Conservation (phyloP, 2,329 filamentous ascomycete genomes). For the Fonsecaea pedrosoi region DNA sequence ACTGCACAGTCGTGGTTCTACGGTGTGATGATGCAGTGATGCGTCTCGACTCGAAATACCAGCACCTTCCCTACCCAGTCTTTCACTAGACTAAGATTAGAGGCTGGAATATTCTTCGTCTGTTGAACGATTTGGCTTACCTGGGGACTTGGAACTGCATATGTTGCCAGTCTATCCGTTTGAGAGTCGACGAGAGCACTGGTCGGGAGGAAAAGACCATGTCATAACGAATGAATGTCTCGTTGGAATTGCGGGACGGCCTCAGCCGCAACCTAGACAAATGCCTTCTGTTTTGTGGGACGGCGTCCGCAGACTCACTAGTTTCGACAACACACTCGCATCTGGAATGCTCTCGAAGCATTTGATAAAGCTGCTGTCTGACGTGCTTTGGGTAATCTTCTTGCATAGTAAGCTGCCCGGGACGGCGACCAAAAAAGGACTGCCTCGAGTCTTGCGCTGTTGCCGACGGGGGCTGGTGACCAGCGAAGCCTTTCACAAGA, state of each 20-base stretch:
- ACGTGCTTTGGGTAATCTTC: not conserved
- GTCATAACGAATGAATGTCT: constrained; percentile 1
- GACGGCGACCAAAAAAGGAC: not conserved
- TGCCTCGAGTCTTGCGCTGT: not conserved
- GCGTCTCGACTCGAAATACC: not conserved
- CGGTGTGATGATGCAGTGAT: too few relatives aligned
- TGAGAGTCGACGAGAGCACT: not conserved
- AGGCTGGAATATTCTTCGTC: too few relatives aligned
- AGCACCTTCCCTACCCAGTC: not conserved
- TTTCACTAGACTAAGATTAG: not conserved
- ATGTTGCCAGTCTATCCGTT: constrained; percentile 10
- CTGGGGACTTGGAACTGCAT: constrained; percentile 14
- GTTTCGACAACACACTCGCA: not conserved
- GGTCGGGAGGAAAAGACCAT: constrained; percentile 7
- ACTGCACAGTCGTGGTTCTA: not conserved
- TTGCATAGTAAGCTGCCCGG: not conserved
- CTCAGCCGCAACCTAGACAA: constrained; percentile 10
- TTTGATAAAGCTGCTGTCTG: constrained; percentile 1
- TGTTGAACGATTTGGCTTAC: not conserved
- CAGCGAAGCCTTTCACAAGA: constrained; percentile 5
- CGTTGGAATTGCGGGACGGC: not conserved
- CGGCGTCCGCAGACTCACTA: not conserved
- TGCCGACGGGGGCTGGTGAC: not conserved
- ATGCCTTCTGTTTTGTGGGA: not conserved
- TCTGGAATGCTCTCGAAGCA: not conserved